Base-by-base conservation (phyloP, 129 eudicot genomes). In the Centaurea solstitialis region DNA sequence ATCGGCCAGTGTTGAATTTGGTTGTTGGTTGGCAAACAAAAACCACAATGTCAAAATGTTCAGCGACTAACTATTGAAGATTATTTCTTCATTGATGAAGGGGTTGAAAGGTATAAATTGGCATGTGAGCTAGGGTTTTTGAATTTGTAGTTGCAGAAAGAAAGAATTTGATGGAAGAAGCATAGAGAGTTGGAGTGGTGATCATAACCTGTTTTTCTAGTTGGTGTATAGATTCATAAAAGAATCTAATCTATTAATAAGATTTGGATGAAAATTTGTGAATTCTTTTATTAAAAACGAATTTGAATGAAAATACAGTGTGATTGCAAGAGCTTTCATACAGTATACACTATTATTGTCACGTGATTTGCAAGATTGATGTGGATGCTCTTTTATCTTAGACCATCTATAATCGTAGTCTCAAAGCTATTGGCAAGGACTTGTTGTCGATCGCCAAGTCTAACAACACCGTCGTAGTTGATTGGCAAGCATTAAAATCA, bases 1-100 rank as follows among this genome's bases (percentile, higher is more conserved):
- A 79, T 79, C 77, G 41, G 77, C 76, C 70, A 30, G 15, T 53
- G 4, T 75, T 57, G 37, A 22, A 61, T 37, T 23, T 80, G 62
- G 62, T 50, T 50, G 20, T 50, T 15, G 4, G 7, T 41, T 41
- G 47, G 47, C 10, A 9, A 40, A 47, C 6, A 15, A 47, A 47
- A 0, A 18, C n/a, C 21, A 57, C 65, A 57, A n/a, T 6, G 65
- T 57, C 17, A 57, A 57, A 57, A 57, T 17, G 3, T 57, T 57
- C 0, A 57, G 65, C 23, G 65, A 57, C 22, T 57, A n/a, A n/a
- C n/a, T 57, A 17, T 57, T 57, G 65, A 57, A 57, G 9, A 17
- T 17, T 57, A 17, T 17, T 57, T 6, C 22, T 57, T 9, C 65
- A 57, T 57, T 57, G 22, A 17, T 57, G n/a, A n/a, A 26, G 65